These are phyloP conservation scores for Citrus sinensis DNA, from an alignment of 345 rosid genomes.

Conservation along the genomic window DNA sequence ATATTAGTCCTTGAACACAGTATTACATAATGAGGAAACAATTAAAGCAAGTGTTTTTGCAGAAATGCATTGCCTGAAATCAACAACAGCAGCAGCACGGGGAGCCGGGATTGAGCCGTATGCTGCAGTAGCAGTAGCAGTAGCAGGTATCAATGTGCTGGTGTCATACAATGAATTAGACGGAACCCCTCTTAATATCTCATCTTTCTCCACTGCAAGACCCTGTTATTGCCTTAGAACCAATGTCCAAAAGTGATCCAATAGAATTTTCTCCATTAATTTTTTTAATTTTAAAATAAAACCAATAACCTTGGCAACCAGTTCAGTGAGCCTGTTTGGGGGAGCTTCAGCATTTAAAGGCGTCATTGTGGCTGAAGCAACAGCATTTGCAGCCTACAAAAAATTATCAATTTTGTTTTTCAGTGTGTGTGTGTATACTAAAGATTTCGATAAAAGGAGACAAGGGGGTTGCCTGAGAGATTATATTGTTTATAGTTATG, in stretches of 20 bases:
- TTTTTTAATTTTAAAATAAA: neutral
- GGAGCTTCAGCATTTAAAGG: slow-evolving; percentile 65
- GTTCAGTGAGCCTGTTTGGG: slow-evolving; percentile 70
- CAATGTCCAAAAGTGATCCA: slow-evolving; percentile 2
- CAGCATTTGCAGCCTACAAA: slow-evolving; percentile 68
- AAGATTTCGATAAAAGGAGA: neutral
- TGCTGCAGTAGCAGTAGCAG: slow-evolving; percentile 23
- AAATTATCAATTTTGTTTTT: too few species aligned
- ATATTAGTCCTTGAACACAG: neutral
- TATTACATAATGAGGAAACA: neutral
- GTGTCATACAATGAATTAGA: slow-evolving; percentile 40
- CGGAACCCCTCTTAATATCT: slow-evolving; percentile 45
- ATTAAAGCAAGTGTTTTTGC: neutral
- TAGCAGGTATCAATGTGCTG: slow-evolving; percentile 26
- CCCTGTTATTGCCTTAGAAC: slow-evolving; percentile 62
- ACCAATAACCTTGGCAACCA: slow-evolving; percentile 66
- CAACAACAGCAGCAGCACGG: slow-evolving; percentile 37
- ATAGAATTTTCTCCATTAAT: neutral
- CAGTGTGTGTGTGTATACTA: neutral
- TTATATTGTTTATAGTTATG: slow-evolving; percentile 14
- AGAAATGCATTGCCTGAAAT: slow-evolving; percentile 49
- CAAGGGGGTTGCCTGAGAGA: slow-evolving; percentile 46
- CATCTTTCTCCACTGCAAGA: slow-evolving; percentile 79
- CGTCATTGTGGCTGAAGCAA: slow-evolving; percentile 81
- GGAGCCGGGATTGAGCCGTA: slow-evolving; percentile 48